These are phyloP conservation scores for Cladosporium sp. DNA, from an alignment of 2,329 filamentous ascomycete species.

Conservation along the genomic window DNA sequence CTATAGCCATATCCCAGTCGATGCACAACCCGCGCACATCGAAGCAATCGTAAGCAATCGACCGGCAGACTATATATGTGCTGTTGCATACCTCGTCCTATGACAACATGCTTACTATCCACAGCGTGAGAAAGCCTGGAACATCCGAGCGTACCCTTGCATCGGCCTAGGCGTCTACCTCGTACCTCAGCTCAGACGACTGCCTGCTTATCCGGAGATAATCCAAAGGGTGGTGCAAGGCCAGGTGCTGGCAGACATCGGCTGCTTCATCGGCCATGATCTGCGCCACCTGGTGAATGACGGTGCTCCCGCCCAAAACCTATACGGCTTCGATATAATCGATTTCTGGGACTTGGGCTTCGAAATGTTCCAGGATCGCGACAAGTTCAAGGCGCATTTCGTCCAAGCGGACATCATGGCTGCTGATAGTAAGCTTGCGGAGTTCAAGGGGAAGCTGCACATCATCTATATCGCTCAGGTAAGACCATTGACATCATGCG, in stretches of 20 bases:
- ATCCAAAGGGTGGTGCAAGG: conserved; percentile 30
- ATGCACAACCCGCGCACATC: conserved; percentile 35
- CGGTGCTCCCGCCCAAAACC: conserved; percentile 35
- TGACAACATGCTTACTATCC: not conserved
- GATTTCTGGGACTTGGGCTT: conserved; percentile 39
- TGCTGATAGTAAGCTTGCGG: conserved; percentile 30
- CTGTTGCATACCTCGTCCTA: not conserved
- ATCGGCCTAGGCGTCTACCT: conserved; percentile 31
- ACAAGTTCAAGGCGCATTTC: conserved; percentile 35
- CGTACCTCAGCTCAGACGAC: conserved; percentile 25
- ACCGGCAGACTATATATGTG: not conserved
- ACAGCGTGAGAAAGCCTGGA: conserved; percentile 31
- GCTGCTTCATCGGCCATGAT: conserved; percentile 43
- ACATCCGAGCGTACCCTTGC: conserved; percentile 31
- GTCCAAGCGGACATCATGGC: conserved; percentile 31
- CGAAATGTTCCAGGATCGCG: conserved; percentile 40
- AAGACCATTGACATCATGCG: not conserved
- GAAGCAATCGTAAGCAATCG: conserved; percentile 36
- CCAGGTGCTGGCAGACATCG: conserved; percentile 41
- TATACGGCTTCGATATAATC: conserved; percentile 37
- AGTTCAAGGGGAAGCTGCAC: conserved; percentile 42
- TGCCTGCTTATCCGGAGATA: conserved; percentile 28
- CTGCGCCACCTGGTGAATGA: conserved; percentile 40
- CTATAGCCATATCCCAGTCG: conserved; percentile 42
- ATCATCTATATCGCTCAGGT: conserved; percentile 42